phyloP scores from a whole-genome alignment of 2,329 filamentous ascomycete species.

The Colletotrichum siamense region DNA sequence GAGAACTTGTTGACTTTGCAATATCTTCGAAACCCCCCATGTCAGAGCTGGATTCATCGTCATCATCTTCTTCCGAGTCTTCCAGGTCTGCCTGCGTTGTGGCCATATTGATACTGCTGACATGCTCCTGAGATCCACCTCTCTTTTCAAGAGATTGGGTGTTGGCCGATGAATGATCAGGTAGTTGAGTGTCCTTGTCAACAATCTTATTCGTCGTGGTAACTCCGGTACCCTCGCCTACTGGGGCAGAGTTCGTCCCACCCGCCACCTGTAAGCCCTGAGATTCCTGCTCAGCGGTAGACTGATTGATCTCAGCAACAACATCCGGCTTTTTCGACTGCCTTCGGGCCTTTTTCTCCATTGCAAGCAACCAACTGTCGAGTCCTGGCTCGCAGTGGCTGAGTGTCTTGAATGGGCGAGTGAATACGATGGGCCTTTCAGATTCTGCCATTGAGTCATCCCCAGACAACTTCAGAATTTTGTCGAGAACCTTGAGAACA shows the following conservation, averaged over 20 bases:
- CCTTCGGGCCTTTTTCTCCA: background rate
- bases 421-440: background rate
- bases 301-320: rapidly evolving
- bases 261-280: rapidly evolving
- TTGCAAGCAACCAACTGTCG: background rate
- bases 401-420: background rate
- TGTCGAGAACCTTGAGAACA: background rate
- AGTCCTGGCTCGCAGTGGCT: background rate
- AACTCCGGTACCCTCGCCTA: too few relatives aligned
- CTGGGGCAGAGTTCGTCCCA: background rate
- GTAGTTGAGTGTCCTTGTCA: too few relatives aligned
- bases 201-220: too few relatives aligned
- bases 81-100: background rate
- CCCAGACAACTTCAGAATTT: background rate
- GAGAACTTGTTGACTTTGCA: background rate
- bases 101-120: rapidly evolving
- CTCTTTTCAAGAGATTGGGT: too few relatives aligned
- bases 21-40: background rate
- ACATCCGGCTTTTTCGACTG: background rate
- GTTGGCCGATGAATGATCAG: too few relatives aligned
- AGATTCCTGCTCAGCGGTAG: too few relatives aligned
- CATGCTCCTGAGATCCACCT: too few relatives aligned
- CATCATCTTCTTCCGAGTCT: background rate
- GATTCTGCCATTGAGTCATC: rapidly evolving
- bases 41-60: rapidly evolving